Base-by-base conservation (phyloP, 2,329 filamentous ascomycete species). In the Aspergillus candidus region DNA sequence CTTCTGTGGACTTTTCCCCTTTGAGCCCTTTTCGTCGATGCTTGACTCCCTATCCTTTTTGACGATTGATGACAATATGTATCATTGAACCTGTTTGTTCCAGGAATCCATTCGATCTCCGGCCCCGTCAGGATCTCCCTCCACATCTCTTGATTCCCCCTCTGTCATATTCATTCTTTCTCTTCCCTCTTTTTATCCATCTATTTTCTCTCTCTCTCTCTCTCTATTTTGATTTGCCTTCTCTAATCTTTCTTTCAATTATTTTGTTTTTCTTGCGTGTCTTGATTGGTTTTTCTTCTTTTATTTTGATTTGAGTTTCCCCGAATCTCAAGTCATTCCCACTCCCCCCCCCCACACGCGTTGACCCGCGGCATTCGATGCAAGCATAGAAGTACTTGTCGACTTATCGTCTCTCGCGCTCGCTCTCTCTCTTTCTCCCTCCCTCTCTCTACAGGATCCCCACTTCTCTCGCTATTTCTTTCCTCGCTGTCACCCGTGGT, bases 21-120 rank as follows among this genome's bases (percentile, higher is more conserved):
- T 43, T 48, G 45, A 6, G 22, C 36, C 29, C 47, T 53, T 51
- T 37, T 46, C 41, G 38, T 51, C 45, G 44, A 43, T 40, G 44
- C 50, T 32, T 45, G 22, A 27, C 6, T 27, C 22, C 22, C 22
- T 35, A 35, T 50, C 42, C 42, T 48, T 43, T 43, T 39, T 43
- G 39, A 34, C 47, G 49, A 11, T 40, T 50, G 45, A 43, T 51
- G 47, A 41, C 53, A 50, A 50, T 51, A 54, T 58, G 52, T 47
- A 51, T 53, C 41, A 37, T 52, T 55, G 49, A 52, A 52, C 51
- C 46, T 49, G 47, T 50, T 46, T 44, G 29, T 51, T 51, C 37
- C 47, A 52, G 52, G 51, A 42, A 35, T 47, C 40, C 43, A 53
- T 48, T 56, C 49, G 45, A 50, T 55, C 47, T 51, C 47, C 45